Conservation (phyloP, 306 rosid genomes). For the Fragaria ananassa region DNA sequence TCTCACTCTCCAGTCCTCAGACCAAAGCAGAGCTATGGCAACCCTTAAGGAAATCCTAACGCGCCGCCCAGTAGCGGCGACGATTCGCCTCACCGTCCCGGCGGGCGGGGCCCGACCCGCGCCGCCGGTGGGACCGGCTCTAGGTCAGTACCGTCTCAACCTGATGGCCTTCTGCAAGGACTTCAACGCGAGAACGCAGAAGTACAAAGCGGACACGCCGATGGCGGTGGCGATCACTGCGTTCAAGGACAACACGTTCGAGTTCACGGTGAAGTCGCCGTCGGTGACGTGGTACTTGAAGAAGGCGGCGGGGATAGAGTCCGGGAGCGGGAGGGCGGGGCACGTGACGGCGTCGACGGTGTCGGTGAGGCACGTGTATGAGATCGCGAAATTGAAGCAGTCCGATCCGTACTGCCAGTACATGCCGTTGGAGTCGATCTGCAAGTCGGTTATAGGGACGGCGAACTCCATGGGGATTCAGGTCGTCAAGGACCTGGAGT, state of each 20-base stretch:
- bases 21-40: slow-evolving; percentile 35
- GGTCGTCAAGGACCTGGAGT: slow-evolving; percentile 72
- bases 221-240: slow-evolving; percentile 84
- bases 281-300: slow-evolving; percentile 75
- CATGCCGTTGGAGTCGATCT: slow-evolving; percentile 70
- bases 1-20: not conserved
- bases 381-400: slow-evolving; percentile 83
- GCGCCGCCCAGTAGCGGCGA: slow-evolving; percentile 68
- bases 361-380: slow-evolving; percentile 64
- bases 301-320: slow-evolving; percentile 74
- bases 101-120: slow-evolving; percentile 74
- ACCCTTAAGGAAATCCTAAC: slow-evolving; percentile 63
- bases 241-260: slow-evolving; percentile 86
- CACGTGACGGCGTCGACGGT: slow-evolving; percentile 63
- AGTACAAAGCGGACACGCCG: slow-evolving; percentile 72
- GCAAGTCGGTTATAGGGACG: slow-evolving; percentile 73
- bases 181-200: slow-evolving; percentile 83
- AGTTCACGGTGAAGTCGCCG: slow-evolving; percentile 72
- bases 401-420: slow-evolving; percentile 67
- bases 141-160: slow-evolving; percentile 83
- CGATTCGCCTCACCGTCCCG: slow-evolving; percentile 65
- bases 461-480: slow-evolving; percentile 75
- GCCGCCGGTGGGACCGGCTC: slow-evolving; percentile 74
- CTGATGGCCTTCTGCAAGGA: slow-evolving; percentile 93
- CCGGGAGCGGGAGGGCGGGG: slow-evolving; percentile 68